A percentile compares a stretch with the other conserved stretches of the same genome.
These are phyloP conservation scores for Nepenthes mirabilis DNA, from an alignment of 148 eudicot genomes.

Conservation along the genomic window DNA sequence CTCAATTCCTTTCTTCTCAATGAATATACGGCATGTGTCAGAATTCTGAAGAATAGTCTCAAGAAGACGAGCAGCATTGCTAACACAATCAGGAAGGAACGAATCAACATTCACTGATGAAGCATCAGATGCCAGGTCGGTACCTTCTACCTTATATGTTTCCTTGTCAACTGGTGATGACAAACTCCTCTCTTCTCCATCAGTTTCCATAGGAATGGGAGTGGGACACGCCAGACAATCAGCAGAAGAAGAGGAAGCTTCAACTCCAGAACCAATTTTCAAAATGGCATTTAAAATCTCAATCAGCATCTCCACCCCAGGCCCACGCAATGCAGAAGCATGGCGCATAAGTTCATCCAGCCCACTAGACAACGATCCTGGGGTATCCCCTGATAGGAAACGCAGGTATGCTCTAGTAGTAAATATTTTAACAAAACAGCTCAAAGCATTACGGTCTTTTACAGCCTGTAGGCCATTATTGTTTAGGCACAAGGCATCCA, in stretches of 20 bases:
- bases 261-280: conserved; percentile 57
- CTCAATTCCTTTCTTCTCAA: conserved; percentile 88
- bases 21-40: conserved; percentile 79
- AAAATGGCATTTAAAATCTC: conserved; percentile 60
- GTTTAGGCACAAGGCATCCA: conserved; percentile 92
- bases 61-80: conserved; percentile 85
- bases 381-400: conserved; percentile 73
- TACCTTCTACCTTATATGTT: conserved; percentile 28
- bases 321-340: conserved; percentile 70
- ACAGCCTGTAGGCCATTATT: conserved; percentile 89
- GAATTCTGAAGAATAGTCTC: conserved; percentile 89
- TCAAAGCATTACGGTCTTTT: conserved; percentile 78
- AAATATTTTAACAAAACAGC: conserved; percentile 93
- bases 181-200: conserved; percentile 35
- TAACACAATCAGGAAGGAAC: conserved; percentile 76
- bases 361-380: conserved; percentile 78
- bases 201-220: conserved; percentile 88
- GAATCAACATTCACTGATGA: conserved; percentile 37
- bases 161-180: conserved; percentile 21
- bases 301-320: conserved; percentile 88
- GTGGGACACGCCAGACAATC: conserved; percentile 31
- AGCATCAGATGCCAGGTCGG: conserved; percentile 41
- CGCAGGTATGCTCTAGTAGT: conserved; percentile 73
- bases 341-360: conserved; percentile 98
- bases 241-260: conserved; percentile 30